Percentiles rank a stretch among this genome's conserved stretches.
phyloP scores from a whole-genome alignment of 148 eudicot genomes.

The Camellia lanceoleosa region DNA sequence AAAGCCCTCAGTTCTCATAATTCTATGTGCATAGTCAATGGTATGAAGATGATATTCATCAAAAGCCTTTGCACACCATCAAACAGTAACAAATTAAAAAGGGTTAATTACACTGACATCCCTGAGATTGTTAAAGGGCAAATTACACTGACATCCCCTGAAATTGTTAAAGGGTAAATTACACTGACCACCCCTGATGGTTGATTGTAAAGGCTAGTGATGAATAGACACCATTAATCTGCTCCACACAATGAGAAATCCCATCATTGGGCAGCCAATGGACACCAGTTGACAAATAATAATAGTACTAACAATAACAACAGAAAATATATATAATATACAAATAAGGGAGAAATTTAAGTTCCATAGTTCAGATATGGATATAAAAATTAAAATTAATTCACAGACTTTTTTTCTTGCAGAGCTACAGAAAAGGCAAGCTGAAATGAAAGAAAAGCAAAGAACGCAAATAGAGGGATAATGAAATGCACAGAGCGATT shows the following conservation, averaged over 20 bases:
- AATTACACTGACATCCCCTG: slow-evolving; percentile 6
- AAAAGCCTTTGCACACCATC: background rate
- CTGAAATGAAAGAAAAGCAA: too few relatives aligned
- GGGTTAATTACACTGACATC: slow-evolving; percentile 7
- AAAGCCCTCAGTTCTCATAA: slow-evolving; percentile 13
- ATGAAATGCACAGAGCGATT: too few relatives aligned
- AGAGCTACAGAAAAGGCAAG: too few relatives aligned
- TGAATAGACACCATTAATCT: background rate
- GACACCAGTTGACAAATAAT: background rate
- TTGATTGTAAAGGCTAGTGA: background rate
- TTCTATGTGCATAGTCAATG: background rate
- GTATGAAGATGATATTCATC: background rate
- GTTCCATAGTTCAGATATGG: too few relatives aligned
- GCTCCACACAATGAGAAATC: background rate
- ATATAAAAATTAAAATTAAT: too few relatives aligned
- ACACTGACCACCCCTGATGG: slow-evolving; percentile 1
- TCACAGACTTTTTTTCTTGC: too few relatives aligned
- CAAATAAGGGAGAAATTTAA: too few relatives aligned
- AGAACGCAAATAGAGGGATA: too few relatives aligned
- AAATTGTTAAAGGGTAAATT: background rate
- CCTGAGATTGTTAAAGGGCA: background rate
- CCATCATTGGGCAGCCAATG: background rate
- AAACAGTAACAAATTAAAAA: background rate
- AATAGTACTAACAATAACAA: too few relatives aligned
- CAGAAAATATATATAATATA: too few relatives aligned